Conservation (phyloP, 371 early-diverging fungal species). For the Coemansia sp. region DNA sequence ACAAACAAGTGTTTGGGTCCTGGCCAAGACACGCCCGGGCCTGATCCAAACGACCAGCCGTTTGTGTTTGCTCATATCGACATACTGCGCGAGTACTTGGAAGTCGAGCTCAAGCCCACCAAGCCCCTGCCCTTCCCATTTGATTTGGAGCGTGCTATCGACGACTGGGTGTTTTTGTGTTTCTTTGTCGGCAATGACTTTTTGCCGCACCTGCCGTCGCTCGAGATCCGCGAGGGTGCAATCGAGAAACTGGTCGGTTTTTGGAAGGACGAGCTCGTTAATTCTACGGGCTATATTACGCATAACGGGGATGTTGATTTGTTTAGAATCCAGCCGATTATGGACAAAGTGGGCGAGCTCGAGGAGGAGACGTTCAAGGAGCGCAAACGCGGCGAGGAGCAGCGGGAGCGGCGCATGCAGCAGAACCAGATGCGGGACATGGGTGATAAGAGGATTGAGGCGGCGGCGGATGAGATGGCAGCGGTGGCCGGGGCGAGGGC, state of each 20-base stretch:
- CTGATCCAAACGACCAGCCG: conserved; percentile 62
- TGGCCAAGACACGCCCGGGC: conserved; percentile 17
- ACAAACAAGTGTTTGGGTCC: conserved; percentile 67
- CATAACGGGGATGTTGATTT: conserved; percentile 82
- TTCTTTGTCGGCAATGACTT: conserved; percentile 99
- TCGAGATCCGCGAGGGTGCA: conserved; percentile 98
- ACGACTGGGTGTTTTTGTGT: conserved; percentile 99
- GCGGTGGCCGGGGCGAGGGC: conserved; percentile 38
- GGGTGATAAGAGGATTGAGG: conserved; percentile 38
- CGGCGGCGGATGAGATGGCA: conserved; percentile 36
- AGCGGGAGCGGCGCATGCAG: conserved; percentile 46
- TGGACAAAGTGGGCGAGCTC: conserved; percentile 77
- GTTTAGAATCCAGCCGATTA: conserved; percentile 70
- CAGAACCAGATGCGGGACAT: conserved; percentile 23
- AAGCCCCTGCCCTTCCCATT: conserved; percentile 65
- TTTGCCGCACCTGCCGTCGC: conserved; percentile 96
- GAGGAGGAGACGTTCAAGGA: conserved; percentile 86
- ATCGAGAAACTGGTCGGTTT: conserved; percentile 85
- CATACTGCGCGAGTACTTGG: conserved; percentile 91
- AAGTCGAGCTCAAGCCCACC: conserved; percentile 74
- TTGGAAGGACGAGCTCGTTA: conserved; percentile 77
- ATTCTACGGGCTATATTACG: conserved; percentile 86
- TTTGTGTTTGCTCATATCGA: conserved; percentile 88
- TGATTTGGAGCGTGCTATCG: conserved; percentile 91
- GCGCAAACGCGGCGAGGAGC: conserved; percentile 65